A percentile compares a stretch with the other conserved stretches of the same genome.
Evolutionary conservation across 2,329 filamentous ascomycete species (phyloP).

Genomic region (Colletotrichum theobromicola): DNA sequence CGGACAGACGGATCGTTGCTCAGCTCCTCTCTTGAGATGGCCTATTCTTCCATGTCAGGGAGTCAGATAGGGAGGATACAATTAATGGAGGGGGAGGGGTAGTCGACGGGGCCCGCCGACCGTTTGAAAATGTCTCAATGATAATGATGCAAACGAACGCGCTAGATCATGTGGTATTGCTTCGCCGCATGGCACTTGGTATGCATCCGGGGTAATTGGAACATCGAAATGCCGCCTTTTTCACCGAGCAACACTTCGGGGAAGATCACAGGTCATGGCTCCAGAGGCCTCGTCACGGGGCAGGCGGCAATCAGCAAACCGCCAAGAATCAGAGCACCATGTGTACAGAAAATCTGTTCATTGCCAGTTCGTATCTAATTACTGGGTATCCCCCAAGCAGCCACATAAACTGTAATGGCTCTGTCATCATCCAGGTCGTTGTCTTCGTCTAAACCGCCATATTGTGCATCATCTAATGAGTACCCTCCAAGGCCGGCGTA

Average conservation of each 20-base stretch:
- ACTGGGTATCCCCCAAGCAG: conserved; percentile 10
- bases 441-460: conserved; percentile 21
- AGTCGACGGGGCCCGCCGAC: not conserved
- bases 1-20: not conserved
- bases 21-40: not conserved
- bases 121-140: conserved; percentile 20
- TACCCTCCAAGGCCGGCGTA: conserved; percentile 2
- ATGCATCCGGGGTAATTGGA: not conserved
- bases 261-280: not conserved
- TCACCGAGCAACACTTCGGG: not conserved
- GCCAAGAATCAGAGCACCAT: not conserved
- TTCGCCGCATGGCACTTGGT: not conserved
- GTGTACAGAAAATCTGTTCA: not conserved
- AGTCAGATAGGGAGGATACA: not conserved
- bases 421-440: conserved; percentile 22
- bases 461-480: conserved; percentile 12
- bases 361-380: conserved; percentile 19
- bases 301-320: not conserved
- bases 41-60: not conserved
- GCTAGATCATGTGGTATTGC: conserved; percentile 1
- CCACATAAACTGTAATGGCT: conserved; percentile 8
- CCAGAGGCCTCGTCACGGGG: not conserved
- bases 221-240: not conserved
- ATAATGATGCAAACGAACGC: conserved; percentile 7
- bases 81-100: not conserved